A percentile compares a stretch with the other conserved stretches of the same genome.
Conservation (phyloP, 331 rosid species). For the Rosa hybrid region DNA sequence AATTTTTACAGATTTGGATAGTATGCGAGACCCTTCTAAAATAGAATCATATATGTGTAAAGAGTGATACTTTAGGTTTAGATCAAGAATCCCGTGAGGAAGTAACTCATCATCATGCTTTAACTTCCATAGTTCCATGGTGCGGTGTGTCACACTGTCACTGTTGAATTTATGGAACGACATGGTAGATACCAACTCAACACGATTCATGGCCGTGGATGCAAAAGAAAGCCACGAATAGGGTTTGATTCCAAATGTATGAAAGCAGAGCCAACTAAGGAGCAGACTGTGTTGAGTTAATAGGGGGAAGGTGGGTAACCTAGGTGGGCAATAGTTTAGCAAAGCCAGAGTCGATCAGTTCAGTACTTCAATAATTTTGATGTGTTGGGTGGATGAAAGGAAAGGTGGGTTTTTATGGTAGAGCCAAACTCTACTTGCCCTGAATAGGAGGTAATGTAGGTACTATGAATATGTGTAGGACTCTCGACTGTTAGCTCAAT, state of each 20-base stretch:
- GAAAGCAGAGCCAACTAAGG: not conserved
- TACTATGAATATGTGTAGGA: not conserved
- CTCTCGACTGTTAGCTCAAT: not conserved
- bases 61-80: not conserved
- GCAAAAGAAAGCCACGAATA: not conserved
- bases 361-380: not conserved
- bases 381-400: conserved; percentile 17
- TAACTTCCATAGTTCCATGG: not conserved
- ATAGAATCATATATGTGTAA: not conserved
- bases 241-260: not conserved
- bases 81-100: not conserved
- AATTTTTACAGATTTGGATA: no score
- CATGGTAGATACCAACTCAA: not conserved
- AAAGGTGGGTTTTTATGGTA: conserved; percentile 1
- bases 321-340: not conserved
- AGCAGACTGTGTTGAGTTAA: not conserved
- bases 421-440: not conserved
- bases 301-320: not conserved
- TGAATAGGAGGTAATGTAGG: not conserved
- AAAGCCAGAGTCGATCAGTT: not conserved
- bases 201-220: not conserved
- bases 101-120: not conserved
- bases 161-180: not conserved
- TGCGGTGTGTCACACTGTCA: not conserved
- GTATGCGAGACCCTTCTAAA: not conserved